Evolutionary conservation across 1,284 basidiomycete genomes (phyloP).

Genomic region (Vanrija sp.): DNA sequence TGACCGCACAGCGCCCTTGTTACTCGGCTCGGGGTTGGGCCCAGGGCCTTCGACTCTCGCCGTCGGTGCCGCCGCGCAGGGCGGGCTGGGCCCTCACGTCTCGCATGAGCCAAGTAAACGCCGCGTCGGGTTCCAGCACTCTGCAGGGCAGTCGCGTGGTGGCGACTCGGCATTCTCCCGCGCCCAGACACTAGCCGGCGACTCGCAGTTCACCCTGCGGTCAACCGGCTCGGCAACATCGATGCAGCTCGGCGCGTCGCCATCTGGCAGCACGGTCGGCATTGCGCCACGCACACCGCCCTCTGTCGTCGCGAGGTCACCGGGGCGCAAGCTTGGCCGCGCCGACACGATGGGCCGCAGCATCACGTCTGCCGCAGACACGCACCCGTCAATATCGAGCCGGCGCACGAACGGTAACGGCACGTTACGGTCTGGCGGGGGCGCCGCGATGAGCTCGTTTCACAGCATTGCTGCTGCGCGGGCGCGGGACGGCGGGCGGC

Average conservation of each 20-base stretch:
- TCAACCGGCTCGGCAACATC: slow-evolving; percentile 11
- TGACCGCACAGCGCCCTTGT: slow-evolving; percentile 18
- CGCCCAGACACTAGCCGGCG: slow-evolving; percentile 10
- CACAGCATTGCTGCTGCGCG: slow-evolving; percentile 10
- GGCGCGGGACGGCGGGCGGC: slow-evolving; percentile 17
- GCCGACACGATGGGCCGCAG: not conserved
- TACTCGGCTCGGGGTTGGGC: slow-evolving; percentile 1
- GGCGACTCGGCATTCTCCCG: slow-evolving; percentile 12
- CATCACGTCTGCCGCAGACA: slow-evolving; percentile 17
- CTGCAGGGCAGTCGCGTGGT: not conserved
- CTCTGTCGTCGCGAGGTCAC: slow-evolving; percentile 12
- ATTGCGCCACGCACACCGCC: slow-evolving; percentile 23
- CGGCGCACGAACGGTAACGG: slow-evolving; percentile 1
- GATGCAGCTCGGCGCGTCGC: slow-evolving; percentile 29
- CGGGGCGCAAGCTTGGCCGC: slow-evolving; percentile 3
- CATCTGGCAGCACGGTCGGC: slow-evolving; percentile 6
- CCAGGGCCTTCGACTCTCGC: not conserved
- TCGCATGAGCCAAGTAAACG: not conserved
- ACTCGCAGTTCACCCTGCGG: slow-evolving; percentile 39
- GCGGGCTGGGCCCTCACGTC: not conserved
- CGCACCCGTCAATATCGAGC: slow-evolving; percentile 15
- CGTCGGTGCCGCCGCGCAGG: not conserved
- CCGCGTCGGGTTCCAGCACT: slow-evolving; percentile 8
- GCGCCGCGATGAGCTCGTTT: not conserved
- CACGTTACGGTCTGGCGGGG: slow-evolving; percentile 10